Evolutionary conservation across 371 early-diverging fungal species (phyloP).

Genomic region (Fennellomyces sp.): DNA sequence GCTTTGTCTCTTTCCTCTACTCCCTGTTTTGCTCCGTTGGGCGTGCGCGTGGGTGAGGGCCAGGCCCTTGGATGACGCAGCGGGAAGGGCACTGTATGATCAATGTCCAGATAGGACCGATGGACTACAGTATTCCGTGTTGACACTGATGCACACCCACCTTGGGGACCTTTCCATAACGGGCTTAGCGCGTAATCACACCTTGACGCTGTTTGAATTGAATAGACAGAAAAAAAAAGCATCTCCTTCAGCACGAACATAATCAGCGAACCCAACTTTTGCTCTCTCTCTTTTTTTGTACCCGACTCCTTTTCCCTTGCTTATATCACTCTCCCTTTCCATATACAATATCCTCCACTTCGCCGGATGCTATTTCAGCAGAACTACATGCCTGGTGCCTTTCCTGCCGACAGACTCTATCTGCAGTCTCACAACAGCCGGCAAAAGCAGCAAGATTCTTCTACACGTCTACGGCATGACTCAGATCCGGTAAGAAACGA

Average conservation of each 20-base stretch:
- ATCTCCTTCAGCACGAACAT: too few species aligned
- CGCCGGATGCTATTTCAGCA: conserved; percentile 27
- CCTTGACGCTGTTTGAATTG: conserved; percentile 7
- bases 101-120: too few species aligned
- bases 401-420: conserved; percentile 26
- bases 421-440: conserved; percentile 15
- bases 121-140: too few species aligned
- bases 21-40: too few species aligned
- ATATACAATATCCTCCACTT: background rate
- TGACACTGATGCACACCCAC: too few species aligned
- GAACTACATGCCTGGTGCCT: conserved; percentile 22
- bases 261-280: too few species aligned
- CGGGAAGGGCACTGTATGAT: too few species aligned
- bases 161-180: background rate
- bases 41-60: too few species aligned
- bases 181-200: background rate
- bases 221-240: conserved; percentile 6
- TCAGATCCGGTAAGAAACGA: conserved; percentile 1
- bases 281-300: background rate
- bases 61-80: too few species aligned
- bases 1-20: too few species aligned
- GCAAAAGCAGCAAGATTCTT: conserved; percentile 6
- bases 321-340: background rate
- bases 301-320: background rate
- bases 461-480: background rate